phyloP scores from a whole-genome alignment of 176 grass and related monocot genomes.

The Coix lacrymajobi region DNA sequence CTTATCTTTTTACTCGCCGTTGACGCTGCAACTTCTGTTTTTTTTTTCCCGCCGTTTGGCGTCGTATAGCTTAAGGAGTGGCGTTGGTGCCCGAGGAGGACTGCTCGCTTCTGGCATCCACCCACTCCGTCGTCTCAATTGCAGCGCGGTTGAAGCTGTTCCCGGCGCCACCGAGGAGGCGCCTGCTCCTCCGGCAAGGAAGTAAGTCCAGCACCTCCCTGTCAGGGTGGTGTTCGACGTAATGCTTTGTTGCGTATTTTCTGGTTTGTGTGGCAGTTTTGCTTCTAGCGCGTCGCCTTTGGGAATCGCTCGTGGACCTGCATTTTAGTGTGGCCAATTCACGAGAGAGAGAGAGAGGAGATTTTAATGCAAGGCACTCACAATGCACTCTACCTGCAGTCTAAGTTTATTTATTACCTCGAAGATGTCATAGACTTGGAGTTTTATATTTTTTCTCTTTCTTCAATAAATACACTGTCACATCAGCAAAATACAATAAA shows the following conservation, averaged over 20 bases:
- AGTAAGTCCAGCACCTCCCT: conserved; percentile 11
- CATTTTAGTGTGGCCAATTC: neutral
- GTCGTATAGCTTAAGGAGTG: conserved; percentile 29
- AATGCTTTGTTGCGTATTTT: neutral
- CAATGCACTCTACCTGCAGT: too few species aligned
- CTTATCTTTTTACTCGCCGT: neutral
- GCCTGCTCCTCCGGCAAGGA: conserved; percentile 28
- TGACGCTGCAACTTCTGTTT: neutral
- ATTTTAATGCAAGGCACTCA: neutral
- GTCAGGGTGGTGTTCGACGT: conserved; percentile 24
- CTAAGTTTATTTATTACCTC: too few species aligned
- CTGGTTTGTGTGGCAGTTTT: neutral
- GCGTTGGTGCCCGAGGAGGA: conserved; percentile 22
- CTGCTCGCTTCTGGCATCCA: conserved; percentile 10
- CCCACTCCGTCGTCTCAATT: conserved; percentile 27
- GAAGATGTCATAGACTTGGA: too few species aligned
- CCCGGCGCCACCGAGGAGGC: conserved; percentile 9
- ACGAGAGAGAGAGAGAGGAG: neutral
- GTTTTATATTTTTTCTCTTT: too few species aligned
- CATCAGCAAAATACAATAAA: too few species aligned
- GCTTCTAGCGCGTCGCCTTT: neutral
- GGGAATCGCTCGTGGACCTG: neutral
- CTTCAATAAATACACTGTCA: too few species aligned
- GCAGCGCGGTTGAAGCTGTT: conserved; percentile 12
- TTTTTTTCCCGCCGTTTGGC: neutral